Evolutionary conservation across 176 grass and related monocot species (phyloP).

Genomic region (Poa annua): DNA sequence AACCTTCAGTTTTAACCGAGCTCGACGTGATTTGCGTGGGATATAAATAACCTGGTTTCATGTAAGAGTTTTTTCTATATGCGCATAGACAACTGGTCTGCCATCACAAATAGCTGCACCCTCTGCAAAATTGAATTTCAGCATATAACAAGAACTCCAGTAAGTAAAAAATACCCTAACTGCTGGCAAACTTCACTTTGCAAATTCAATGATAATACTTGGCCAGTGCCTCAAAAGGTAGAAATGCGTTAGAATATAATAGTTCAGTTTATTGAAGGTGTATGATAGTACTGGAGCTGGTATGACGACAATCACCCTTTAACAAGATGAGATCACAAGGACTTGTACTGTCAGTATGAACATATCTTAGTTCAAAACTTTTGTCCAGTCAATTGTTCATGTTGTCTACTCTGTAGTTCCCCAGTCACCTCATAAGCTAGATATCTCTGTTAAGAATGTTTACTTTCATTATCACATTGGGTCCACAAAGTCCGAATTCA

Average conservation of each 20-base stretch:
- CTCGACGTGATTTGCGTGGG: not conserved
- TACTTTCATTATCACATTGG: too few species aligned
- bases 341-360: not conserved
- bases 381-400: constrained; percentile 10
- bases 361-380: constrained; percentile 16
- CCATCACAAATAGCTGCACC: constrained; percentile 43
- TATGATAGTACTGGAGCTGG: constrained; percentile 63
- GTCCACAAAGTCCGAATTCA: not conserved
- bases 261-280: constrained; percentile 55
- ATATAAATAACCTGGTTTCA: constrained; percentile 33
- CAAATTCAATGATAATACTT: too few species aligned
- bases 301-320: constrained; percentile 64
- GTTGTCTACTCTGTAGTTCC: constrained; percentile 22
- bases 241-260: too few species aligned
- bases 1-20: not conserved
- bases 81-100: constrained; percentile 95
- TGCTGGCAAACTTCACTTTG: too few species aligned
- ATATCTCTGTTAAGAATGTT: constrained; percentile 14
- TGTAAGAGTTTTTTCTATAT: constrained; percentile 84
- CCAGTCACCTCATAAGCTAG: constrained; percentile 17
- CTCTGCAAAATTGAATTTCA: too few species aligned
- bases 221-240: too few species aligned
- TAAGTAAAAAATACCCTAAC: too few species aligned
- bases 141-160: too few species aligned
- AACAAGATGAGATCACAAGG: constrained; percentile 52